Percentiles rank a stretch among this genome's conserved stretches.
These are phyloP conservation scores for Fonsecaea multimorphosa DNA, from an alignment of 2,329 filamentous ascomycete genomes.

Conservation along the genomic window DNA sequence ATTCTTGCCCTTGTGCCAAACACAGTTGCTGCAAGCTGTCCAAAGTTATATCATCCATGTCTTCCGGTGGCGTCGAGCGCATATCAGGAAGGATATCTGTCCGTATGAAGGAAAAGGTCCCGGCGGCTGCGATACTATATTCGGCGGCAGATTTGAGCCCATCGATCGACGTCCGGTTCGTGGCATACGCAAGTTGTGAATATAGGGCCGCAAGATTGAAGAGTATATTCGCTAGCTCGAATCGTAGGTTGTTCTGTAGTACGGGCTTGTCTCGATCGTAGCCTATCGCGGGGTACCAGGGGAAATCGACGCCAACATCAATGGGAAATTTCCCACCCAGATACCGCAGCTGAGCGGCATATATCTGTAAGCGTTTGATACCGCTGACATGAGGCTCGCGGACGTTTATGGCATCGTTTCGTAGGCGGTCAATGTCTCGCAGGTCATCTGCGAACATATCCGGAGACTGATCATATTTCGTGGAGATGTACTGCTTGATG, in stretches of 20 bases:
- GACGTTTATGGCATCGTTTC: slow-evolving; percentile 85
- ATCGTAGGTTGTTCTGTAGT: slow-evolving; percentile 70
- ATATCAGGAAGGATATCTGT: slow-evolving; percentile 79
- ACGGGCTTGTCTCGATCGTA: slow-evolving; percentile 71
- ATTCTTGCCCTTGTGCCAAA: slow-evolving; percentile 93
- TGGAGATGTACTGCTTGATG: slow-evolving; percentile 93
- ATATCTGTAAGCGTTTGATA: slow-evolving; percentile 84
- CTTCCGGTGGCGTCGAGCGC: slow-evolving; percentile 82
- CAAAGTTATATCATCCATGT: slow-evolving; percentile 90
- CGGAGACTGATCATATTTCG: slow-evolving; percentile 98
- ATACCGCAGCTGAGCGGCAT: slow-evolving; percentile 92
- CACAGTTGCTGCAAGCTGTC: slow-evolving; percentile 82
- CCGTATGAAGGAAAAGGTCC: slow-evolving; percentile 80
- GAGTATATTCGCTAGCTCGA: slow-evolving; percentile 89
- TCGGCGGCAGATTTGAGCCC: slow-evolving; percentile 87
- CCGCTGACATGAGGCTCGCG: slow-evolving; percentile 87
- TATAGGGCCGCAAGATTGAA: slow-evolving; percentile 95
- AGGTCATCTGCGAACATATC: slow-evolving; percentile 95
- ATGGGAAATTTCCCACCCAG: slow-evolving; percentile 94
- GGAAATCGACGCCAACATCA: slow-evolving; percentile 86
- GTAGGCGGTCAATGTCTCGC: slow-evolving; percentile 80
- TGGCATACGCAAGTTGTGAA: slow-evolving; percentile 83
- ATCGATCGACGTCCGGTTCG: slow-evolving; percentile 77
- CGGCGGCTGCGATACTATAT: slow-evolving; percentile 87
- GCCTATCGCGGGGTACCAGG: slow-evolving; percentile 92